Evolutionary conservation across 768 basidiomycete species (phyloP), one percentile per base, ranked within the genome.

Genomic region (Panus rudis): DNA sequence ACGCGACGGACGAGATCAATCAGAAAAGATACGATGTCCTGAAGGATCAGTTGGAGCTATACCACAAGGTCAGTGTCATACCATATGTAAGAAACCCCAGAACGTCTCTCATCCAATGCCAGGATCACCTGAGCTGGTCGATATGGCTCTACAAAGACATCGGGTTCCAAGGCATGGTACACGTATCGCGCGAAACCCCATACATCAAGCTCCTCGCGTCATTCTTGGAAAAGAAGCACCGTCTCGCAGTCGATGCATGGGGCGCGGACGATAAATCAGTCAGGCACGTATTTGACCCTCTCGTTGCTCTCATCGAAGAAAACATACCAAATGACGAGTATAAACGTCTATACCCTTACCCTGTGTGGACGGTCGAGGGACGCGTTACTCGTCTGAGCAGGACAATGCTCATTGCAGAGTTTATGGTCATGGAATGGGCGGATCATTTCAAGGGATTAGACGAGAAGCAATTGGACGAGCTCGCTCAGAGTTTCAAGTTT

Each of bases 61-160:
- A 90, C 60, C 73, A 75, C 51, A 56, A 80, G 64, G 79, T 76
- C 30, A 25, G 51, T 19, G 4, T 27, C 13, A 26, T 11, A 10
- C 19, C 4, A 23, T 14, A 14, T 21, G 31, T n/a, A n/a, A n/a
- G n/a, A n/a, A n/a, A n/a, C n/a, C 51, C 43, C 10, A 40, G 27
- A 7, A 13, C 10, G 21, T 10, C 22, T 12, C 12, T 20, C 22
- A 22, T 3, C 24, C 37, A 12, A 16, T 3, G 6, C 3, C 39
- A 60, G 58, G 59, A 61, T 39, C 74, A 75, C 20, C 58, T 83
- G 48, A 79, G 76, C 58, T 90, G 85, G 86, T 80, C 81, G 1
- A 91, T 90, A 65, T 91, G 90, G 89, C 63, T 88, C 13, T 91
- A 85, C 74, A 92, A 85, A 56, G 83, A 86, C 54, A 83, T 86